Evolutionary conservation across 2,329 filamentous ascomycete genomes (phyloP).

Genomic region (Colletotrichum magnum): DNA sequence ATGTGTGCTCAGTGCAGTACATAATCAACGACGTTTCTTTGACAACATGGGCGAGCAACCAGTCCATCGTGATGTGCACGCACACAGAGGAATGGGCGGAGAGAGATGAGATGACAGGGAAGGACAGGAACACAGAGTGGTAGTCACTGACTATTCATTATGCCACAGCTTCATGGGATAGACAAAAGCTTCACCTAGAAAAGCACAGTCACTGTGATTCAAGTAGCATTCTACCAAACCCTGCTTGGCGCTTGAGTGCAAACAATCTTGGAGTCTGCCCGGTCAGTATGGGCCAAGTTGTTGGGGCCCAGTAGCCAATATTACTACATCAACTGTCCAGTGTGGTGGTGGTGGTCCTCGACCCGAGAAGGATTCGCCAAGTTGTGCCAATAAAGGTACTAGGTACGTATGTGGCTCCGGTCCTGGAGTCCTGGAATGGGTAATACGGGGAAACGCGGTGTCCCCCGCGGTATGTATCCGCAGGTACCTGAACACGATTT

Average conservation of each 20-base stretch:
- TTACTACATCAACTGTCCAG: neutral
- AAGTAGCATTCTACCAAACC: neutral
- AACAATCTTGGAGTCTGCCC: neutral
- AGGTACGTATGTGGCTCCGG: slow-evolving; percentile 27
- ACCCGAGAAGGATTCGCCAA: slow-evolving; percentile 24
- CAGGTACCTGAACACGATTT: neutral
- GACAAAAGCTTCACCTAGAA: slow-evolving; percentile 27
- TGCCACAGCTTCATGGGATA: slow-evolving; percentile 16
- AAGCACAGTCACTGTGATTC: neutral
- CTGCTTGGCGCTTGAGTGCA: neutral
- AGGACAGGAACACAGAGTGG: slow-evolving; percentile 5
- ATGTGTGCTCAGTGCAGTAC: slow-evolving; percentile 18
- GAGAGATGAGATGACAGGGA: neutral
- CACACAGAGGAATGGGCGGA: neutral
- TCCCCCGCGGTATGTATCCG: slow-evolving; percentile 8
- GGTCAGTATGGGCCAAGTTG: neutral
- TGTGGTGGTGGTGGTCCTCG: neutral
- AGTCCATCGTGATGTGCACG: neutral
- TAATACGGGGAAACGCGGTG: neutral
- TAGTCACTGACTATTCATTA: neutral
- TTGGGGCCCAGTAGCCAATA: neutral
- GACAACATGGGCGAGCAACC: neutral
- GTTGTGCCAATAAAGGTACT: neutral
- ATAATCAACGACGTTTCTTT: slow-evolving; percentile 30
- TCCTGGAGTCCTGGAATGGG: neutral